These are phyloP conservation scores for Metroxylon sagu DNA, from an alignment of 176 grass and related monocot genomes.

Conservation along the genomic window DNA sequence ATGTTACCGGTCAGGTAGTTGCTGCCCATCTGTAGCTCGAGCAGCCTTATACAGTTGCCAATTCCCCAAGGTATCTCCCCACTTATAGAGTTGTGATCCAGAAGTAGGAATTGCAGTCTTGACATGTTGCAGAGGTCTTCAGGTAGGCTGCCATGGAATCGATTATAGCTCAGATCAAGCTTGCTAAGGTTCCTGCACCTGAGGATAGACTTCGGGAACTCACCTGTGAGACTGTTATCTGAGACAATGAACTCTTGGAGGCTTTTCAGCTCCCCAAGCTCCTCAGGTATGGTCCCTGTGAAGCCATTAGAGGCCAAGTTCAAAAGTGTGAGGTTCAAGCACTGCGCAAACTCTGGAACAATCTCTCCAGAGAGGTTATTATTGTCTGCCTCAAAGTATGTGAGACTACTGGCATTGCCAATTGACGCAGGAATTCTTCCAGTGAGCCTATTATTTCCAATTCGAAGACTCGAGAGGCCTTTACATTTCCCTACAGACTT, in stretches of 20 bases:
- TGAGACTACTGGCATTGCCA: constrained; percentile 57
- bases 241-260: constrained; percentile 83
- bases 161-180: constrained; percentile 78
- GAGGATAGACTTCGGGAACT: constrained; percentile 55
- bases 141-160: constrained; percentile 42
- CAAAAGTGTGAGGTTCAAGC: constrained; percentile 79
- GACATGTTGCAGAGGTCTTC: constrained; percentile 55
- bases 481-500: constrained; percentile 46
- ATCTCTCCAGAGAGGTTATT: constrained; percentile 66
- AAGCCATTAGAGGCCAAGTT: constrained; percentile 69
- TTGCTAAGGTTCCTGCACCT: constrained; percentile 85
- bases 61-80: constrained; percentile 45
- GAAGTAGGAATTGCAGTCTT: constrained; percentile 77
- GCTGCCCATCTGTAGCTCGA: constrained; percentile 64
- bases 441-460: constrained; percentile 60
- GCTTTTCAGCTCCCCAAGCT: constrained; percentile 50
- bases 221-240: constrained; percentile 48
- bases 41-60: constrained; percentile 47
- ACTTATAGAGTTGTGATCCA: constrained; percentile 69
- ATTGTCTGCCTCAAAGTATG: constrained; percentile 81
- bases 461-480: constrained; percentile 65
- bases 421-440: constrained; percentile 60
- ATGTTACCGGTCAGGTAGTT: constrained; percentile 67
- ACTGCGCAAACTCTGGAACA: constrained; percentile 47
- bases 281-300: constrained; percentile 41